These are phyloP conservation scores for Aspergillus pseudoglaucus DNA, from an alignment of 2,329 filamentous ascomycete species.

Conservation along the genomic window DNA sequence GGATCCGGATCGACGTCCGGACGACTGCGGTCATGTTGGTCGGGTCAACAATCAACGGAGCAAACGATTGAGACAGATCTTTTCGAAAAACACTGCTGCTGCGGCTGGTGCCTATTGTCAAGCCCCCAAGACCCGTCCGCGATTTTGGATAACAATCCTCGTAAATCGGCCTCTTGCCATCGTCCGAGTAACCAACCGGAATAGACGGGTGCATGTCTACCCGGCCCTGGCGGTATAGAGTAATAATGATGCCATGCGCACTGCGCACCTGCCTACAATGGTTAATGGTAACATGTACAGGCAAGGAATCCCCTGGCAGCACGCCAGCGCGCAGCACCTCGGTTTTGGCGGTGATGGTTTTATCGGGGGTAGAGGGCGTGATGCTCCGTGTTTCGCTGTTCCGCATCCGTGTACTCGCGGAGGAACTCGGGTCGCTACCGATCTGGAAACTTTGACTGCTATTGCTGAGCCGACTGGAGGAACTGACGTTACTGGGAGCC, in stretches of 20 bases:
- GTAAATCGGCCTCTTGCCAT: conserved; percentile 63
- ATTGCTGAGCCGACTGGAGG: conserved; percentile 62
- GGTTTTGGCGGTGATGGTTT: conserved; percentile 79
- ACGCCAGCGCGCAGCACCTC: conserved; percentile 78
- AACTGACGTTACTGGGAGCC: conserved; percentile 62
- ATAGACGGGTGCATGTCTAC: conserved; percentile 72
- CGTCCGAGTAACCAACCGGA: conserved; percentile 54
- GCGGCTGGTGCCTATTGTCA: conserved; percentile 78
- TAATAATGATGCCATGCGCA: conserved; percentile 86
- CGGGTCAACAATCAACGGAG: conserved; percentile 83
- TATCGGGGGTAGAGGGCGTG: conserved; percentile 54
- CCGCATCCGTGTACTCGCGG: conserved; percentile 27
- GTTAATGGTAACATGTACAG: conserved; percentile 72
- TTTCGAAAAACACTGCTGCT: conserved; percentile 93
- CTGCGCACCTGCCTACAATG: conserved; percentile 88
- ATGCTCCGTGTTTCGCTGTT: conserved; percentile 47
- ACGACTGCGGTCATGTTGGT: conserved; percentile 69
- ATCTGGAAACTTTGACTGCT: conserved; percentile 56
- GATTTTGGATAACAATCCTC: conserved; percentile 85
- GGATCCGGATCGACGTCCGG: conserved; percentile 75
- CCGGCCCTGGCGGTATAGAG: conserved; percentile 81
- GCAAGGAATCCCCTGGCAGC: conserved; percentile 74
- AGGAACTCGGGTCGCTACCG: conserved; percentile 38
- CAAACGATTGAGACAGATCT: conserved; percentile 82
- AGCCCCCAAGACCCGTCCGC: conserved; percentile 73